Percentiles rank a stretch among this genome's conserved stretches.
Conservation (phyloP, 495 filamentous ascomycete genomes). For the Penicillium canescens region DNA sequence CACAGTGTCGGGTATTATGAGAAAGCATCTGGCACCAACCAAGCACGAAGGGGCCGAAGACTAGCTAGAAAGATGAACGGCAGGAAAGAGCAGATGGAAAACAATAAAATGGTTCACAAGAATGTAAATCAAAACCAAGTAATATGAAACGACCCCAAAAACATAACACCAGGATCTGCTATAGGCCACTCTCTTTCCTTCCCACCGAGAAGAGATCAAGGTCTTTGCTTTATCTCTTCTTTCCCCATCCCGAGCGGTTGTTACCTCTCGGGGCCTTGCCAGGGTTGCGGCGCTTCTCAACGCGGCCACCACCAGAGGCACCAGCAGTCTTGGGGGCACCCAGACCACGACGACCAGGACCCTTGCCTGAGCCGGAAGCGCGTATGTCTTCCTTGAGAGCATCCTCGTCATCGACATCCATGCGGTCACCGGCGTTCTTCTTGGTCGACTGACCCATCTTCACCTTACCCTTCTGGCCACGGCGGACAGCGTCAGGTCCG, state of each 20-base stretch:
- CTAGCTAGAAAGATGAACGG: neutral
- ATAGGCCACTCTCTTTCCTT: constrained; percentile 3
- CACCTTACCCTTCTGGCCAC: constrained; percentile 80
- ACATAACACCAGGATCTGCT: constrained; percentile 10
- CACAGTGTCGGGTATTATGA: constrained; percentile 13
- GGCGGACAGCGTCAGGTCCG: constrained; percentile 76
- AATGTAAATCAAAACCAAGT: neutral
- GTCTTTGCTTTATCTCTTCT: constrained; percentile 7
- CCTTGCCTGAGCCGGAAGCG: constrained; percentile 17
- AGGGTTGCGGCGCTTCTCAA: constrained; percentile 37
- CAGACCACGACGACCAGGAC: constrained; percentile 41
- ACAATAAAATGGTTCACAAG: neutral
- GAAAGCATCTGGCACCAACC: constrained; percentile 5
- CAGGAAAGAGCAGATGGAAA: neutral
- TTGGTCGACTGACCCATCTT: constrained; percentile 75
- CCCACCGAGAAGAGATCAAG: neutral
- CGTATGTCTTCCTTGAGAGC: constrained; percentile 28
- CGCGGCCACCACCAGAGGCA: constrained; percentile 35
- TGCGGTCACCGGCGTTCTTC: constrained; percentile 59
- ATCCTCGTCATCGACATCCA: constrained; percentile 65
- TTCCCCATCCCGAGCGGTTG: constrained; percentile 9
- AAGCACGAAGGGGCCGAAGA: constrained; percentile 12
- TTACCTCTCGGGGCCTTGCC: constrained; percentile 13
- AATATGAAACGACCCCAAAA: neutral
- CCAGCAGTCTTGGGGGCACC: constrained; percentile 48